These are phyloP conservation scores for Blastobotrys apis DNA, from an alignment of 1,139 yeast species.

Conservation along the genomic window DNA sequence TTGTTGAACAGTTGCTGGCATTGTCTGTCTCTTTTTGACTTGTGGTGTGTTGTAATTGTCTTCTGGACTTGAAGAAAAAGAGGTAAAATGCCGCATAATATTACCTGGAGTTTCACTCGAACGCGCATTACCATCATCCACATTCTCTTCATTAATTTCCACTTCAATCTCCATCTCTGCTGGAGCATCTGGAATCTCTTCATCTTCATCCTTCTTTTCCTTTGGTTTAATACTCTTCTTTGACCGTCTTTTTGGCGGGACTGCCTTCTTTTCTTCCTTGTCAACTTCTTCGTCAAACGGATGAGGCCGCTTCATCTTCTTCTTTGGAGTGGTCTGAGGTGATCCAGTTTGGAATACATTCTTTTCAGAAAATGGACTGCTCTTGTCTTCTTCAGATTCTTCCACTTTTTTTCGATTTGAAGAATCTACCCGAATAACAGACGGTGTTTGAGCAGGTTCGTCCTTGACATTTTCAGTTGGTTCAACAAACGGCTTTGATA, in stretches of 20 bases:
- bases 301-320: constrained; percentile 18
- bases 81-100: constrained; percentile 21
- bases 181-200: not conserved
- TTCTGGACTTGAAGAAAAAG: constrained; percentile 24
- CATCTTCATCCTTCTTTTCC: constrained; percentile 7
- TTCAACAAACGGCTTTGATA: constrained; percentile 17
- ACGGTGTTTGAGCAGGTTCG: constrained; percentile 5
- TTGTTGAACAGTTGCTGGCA: constrained; percentile 12
- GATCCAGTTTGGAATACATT: constrained; percentile 42
- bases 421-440: constrained; percentile 11
- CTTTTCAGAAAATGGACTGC: constrained; percentile 39
- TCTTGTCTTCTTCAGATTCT: constrained; percentile 19
- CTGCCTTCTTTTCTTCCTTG: constrained; percentile 8
- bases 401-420: constrained; percentile 9
- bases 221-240: constrained; percentile 11
- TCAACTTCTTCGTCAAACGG: constrained; percentile 9
- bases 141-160: not conserved
- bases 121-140: no score
- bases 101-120: constrained; percentile 16
- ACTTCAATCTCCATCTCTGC: not conserved
- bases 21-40: constrained; percentile 8
- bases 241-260: constrained; percentile 16
- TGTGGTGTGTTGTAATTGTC: constrained; percentile 12
- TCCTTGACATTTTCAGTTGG: constrained; percentile 13
- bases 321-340: constrained; percentile 21